These are phyloP conservation scores for Elsinoe australis DNA, from an alignment of 2,329 filamentous ascomycete genomes.

Conservation along the genomic window DNA sequence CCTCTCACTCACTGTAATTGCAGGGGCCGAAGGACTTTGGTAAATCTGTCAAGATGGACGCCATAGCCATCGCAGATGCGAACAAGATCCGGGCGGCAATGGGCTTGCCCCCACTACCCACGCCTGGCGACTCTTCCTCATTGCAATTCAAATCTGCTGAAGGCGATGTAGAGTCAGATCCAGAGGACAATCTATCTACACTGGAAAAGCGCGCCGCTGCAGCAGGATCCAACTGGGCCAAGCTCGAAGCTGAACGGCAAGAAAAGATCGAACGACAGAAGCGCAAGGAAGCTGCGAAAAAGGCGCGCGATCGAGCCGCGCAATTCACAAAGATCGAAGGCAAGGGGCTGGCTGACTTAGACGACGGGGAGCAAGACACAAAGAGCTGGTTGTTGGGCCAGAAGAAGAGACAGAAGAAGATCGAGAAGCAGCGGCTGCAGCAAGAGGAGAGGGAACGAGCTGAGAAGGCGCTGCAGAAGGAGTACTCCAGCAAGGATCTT, in stretches of 20 bases:
- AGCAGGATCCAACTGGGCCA: slow-evolving; percentile 67
- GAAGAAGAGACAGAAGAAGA: slow-evolving; percentile 91
- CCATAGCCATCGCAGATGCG: slow-evolving; percentile 77
- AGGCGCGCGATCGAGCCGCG: slow-evolving; percentile 75
- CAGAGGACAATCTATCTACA: slow-evolving; percentile 70
- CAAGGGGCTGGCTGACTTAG: slow-evolving; percentile 70
- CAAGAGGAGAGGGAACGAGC: slow-evolving; percentile 74
- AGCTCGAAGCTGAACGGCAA: slow-evolving; percentile 58
- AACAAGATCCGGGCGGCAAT: slow-evolving; percentile 85
- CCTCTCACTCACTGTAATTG: neutral
- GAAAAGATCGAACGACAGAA: slow-evolving; percentile 73
- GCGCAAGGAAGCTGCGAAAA: slow-evolving; percentile 74
- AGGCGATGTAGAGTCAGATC: slow-evolving; percentile 44
- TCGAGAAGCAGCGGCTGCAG: slow-evolving; percentile 60
- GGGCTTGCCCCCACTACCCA: slow-evolving; percentile 82
- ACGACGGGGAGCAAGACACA: slow-evolving; percentile 61
- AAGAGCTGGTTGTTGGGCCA: slow-evolving; percentile 79
- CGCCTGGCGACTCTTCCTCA: slow-evolving; percentile 54
- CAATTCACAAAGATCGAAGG: slow-evolving; percentile 70
- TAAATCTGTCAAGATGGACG: slow-evolving; percentile 28
- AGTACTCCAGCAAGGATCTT: slow-evolving; percentile 80
- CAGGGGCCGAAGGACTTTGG: no score
- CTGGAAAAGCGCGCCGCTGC: slow-evolving; percentile 71
- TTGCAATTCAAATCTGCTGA: slow-evolving; percentile 50
- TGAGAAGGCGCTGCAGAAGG: slow-evolving; percentile 55